Base-by-base conservation (phyloP, 805 yeast species). In the Torulaspora indica region DNA sequence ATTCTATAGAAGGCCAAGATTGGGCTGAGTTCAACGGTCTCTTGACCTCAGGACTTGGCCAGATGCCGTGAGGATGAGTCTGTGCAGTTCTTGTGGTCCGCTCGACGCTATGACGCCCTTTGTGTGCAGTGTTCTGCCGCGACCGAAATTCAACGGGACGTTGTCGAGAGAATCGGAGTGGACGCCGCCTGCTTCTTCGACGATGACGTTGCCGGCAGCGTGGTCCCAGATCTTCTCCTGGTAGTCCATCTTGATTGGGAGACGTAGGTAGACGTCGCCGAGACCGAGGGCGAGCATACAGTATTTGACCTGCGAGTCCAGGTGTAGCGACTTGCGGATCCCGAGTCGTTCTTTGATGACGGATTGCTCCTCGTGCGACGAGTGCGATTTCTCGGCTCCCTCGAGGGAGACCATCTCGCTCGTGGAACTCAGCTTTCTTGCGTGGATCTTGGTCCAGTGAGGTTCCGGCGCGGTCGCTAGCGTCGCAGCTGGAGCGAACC, bases 221-320 rank as follows among this genome's bases (percentile, higher is more conserved):
- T 93, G 99, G 67, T 93, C 99, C 98, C 98, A 93, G 48, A 93
- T 89, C 67, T 93, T 93, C 63, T 93, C 99, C 56, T 86, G 76
- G 63, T 90, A 93, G 2, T 76, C 67, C 40, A 79, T 72, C 52
- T 75, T 79, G 36, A 82, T 78, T 10, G 99, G 99, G 46, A 95
- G 69, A 54, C 99, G 81, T 48, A 93, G 71, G 57, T 95, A 93
- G 10, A 93, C 76, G 56, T 93, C 97, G 3, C 96, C 98, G 44
- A 84, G 83, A 28, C 98, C 98, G 50, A 82, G 75, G 8, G 97
- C 81, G 36, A 93, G 74, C 12, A 90, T 79, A 69, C 98, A 91
- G 70, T 93, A 93, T 65, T 93, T 93, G 9, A 88, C 98, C 68
- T 93, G 98, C 3, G 96, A 88, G 66, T 93, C 99, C 69, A 95